Evolutionary conservation across 257 asterid genomes (phyloP).

Genomic region (Fraxinus excelsior): DNA sequence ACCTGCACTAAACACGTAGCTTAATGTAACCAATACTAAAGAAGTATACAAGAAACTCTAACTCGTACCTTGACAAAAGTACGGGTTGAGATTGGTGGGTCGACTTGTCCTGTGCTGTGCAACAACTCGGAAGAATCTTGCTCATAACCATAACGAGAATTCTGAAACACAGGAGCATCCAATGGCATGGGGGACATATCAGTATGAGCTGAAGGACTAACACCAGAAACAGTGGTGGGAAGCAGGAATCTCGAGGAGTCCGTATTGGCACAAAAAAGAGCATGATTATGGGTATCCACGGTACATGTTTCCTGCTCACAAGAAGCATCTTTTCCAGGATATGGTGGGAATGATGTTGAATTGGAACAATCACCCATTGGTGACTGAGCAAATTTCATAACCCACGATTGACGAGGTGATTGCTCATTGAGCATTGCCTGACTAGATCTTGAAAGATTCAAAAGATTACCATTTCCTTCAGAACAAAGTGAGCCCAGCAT

Average conservation of each 20-base stretch:
- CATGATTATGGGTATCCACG: slow-evolving; percentile 62
- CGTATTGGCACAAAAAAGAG: slow-evolving; percentile 55
- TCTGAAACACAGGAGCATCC: slow-evolving; percentile 66
- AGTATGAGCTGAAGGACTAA: slow-evolving; percentile 55
- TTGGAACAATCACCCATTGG: slow-evolving; percentile 44
- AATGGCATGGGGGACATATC: slow-evolving; percentile 66
- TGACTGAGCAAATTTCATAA: slow-evolving; percentile 50
- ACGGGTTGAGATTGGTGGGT: slow-evolving; percentile 53
- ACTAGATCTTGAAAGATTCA: slow-evolving; percentile 57
- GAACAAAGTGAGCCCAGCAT: slow-evolving; percentile 69
- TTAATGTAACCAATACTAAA: not conserved
- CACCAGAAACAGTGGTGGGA: slow-evolving; percentile 66
- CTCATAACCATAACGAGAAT: slow-evolving; percentile 60
- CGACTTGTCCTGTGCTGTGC: slow-evolving; percentile 59
- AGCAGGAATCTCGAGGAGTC: slow-evolving; percentile 73
- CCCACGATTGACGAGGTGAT: slow-evolving; percentile 70
- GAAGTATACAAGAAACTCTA: not conserved
- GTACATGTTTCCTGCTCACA: slow-evolving; percentile 55
- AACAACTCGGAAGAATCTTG: slow-evolving; percentile 66
- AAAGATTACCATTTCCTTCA: slow-evolving; percentile 64
- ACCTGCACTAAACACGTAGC: slow-evolving; percentile 52
- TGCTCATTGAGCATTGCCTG: slow-evolving; percentile 61
- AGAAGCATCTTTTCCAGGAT: slow-evolving; percentile 65
- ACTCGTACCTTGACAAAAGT: slow-evolving; percentile 77
- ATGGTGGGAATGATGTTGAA: slow-evolving; percentile 46